Evolutionary conservation across 306 rosid genomes (phyloP).

Genomic region (Fagus sylvatica): DNA sequence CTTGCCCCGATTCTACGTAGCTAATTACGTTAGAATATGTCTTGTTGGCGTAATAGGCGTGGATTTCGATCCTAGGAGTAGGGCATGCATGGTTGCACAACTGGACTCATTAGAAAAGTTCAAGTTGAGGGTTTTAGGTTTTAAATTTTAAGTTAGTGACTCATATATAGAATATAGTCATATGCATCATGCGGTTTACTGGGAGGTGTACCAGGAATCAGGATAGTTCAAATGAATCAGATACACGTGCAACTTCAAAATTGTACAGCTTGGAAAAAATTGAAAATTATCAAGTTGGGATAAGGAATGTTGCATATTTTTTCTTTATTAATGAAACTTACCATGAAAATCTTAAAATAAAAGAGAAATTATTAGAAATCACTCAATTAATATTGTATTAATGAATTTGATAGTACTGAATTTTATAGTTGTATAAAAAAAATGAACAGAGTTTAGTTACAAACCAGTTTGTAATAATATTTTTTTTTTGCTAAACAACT

Average conservation of each 20-base stretch:
- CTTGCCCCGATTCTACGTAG: neutral
- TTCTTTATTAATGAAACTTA: no score
- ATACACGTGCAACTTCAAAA: conserved; percentile 20
- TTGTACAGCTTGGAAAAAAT: neutral
- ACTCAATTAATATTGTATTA: no score
- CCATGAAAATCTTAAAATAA: no score
- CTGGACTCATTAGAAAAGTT: neutral
- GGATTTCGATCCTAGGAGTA: neutral
- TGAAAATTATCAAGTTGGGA: conserved; percentile 5
- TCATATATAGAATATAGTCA: no score
- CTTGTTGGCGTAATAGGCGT: neutral
- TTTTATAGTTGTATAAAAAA: no score
- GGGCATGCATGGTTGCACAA: neutral
- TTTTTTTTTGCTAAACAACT: no score
- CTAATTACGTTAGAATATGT: neutral
- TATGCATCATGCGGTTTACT: neutral
- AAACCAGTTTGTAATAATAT: no score
- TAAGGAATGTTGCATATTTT: neutral
- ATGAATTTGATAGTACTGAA: no score
- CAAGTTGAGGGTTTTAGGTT: neutral
- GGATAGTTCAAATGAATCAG: neutral
- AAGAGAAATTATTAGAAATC: no score
- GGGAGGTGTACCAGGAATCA: neutral
- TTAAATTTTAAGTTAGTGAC: no score
- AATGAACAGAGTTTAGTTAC: no score